Evolutionary conservation across 805 yeast genomes (phyloP).

Genomic region (Suhomyces prunicola): DNA sequence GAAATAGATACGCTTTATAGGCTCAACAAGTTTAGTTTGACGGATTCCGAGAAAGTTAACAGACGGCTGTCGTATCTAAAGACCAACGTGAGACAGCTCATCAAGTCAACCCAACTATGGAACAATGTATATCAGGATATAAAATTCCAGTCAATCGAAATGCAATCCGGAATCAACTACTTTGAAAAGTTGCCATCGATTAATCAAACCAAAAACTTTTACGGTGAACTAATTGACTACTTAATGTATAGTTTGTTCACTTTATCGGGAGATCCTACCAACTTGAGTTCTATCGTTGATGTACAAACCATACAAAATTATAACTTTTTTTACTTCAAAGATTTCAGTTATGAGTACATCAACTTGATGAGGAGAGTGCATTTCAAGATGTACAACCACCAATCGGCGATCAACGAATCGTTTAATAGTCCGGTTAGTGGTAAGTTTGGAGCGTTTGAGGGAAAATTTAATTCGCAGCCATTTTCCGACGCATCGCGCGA

Average conservation of each 20-base stretch:
- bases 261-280: constrained; percentile 8
- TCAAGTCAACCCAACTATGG: constrained; percentile 21
- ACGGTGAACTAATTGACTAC: constrained; percentile 22
- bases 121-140: constrained; percentile 30
- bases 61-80: neutral
- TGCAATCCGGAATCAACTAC: constrained; percentile 4
- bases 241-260: constrained; percentile 16
- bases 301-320: constrained; percentile 8
- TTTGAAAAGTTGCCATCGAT: constrained; percentile 11
- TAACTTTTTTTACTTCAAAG: constrained; percentile 20
- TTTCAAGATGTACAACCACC: constrained; percentile 1
- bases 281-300: constrained; percentile 4
- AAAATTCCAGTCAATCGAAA: constrained; percentile 16
- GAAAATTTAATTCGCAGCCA: constrained; percentile 1
- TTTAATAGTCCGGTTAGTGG: neutral
- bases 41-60: neutral
- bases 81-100: neutral
- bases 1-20: constrained; percentile 1
- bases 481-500: neutral
- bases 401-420: neutral
- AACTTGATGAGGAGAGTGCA: constrained; percentile 4
- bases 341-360: constrained; percentile 13
- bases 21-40: constrained; percentile 2
- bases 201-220: constrained; percentile 13
- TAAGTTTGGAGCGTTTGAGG: neutral